Evolutionary conservation across 2,329 filamentous ascomycete genomes (phyloP), one percentile per base, ranked within the genome.

Genomic region (Penicillium thymicola): DNA sequence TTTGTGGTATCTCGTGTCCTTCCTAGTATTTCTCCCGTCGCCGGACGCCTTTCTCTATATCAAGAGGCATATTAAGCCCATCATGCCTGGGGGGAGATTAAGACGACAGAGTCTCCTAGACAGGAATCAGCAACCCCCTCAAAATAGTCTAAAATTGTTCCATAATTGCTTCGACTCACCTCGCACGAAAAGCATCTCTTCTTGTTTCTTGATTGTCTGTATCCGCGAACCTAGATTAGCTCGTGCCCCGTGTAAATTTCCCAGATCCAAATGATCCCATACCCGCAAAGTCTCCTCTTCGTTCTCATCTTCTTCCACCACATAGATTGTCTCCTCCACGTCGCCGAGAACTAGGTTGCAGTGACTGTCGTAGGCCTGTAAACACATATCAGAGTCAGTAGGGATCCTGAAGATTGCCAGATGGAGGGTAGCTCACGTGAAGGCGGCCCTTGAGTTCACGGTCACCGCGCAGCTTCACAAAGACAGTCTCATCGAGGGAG

Each of bases 101-200:
- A 79, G 58, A 89, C 85, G 52, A 90, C 87, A 57, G 87, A 89
- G 67, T 89, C 87, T 62, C 87, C 87, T 89, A 63, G n/a, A 67
- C 61, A 27, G 66, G 64, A 21, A 67, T 73, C 54, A 71, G 66
- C 47, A 62, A 62, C 67, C 71, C 50, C 58, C 14, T 30, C 38
- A 7, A 21, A 2, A 34, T 5, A 37, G 9, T 9, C 18, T 14
- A 44, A 32, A 34, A 16, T 8, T 16, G 14, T 34, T 34, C 32
- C 32, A 1, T 21, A 16, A 58, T 54, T 37, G 34, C 38, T 21
- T 4, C 25, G 27, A 75, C 83, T 61, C 78, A 93, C 92, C 93
- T 89, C 94, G 83, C 57, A 99, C 93, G 74, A 99, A 99, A 21
- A 99, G 79, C 94, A 99, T 99, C 74, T 97, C 94, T 42, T 92